Base-by-base conservation (phyloP, 805 yeast genomes). In the Suhomyces xylopsoci region DNA sequence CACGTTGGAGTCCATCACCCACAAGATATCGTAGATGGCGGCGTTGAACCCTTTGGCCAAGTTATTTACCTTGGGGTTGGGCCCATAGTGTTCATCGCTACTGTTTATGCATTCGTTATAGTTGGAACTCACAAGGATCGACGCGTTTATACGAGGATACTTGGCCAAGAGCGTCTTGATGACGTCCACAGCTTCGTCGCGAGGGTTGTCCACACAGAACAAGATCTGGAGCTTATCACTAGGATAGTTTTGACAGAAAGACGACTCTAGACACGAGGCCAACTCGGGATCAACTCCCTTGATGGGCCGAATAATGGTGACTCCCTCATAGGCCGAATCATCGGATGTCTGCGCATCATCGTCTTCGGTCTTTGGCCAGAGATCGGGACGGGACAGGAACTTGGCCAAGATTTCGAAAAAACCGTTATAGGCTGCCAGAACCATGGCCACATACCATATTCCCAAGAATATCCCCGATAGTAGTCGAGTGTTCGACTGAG, bases 11-110 rank as follows among this genome's bases (percentile, higher is more conserved):
- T 90, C 97, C 71, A 88, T 77, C 14, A 89, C 82, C 97, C 97
- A 90, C 10, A 91, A 58, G 17, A 87, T 79, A 62, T 90, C 96
- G 66, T 81, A 73, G 58, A 81, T 79, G 7, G 96, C 93, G 2
- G 67, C 67, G 40, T 72, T 66, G 62, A 85, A 89, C 5, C 96
- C 97, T 65, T 88, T 88, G n/a, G 90, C 84, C 45, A 90, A 71
- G 67, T 90, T 90, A 68, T 90, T 89, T 51, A 90, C 88, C 68
- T 90, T 90, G 6, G 97, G 97, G 61, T 90, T 90, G 5, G 96
- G 94, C 1, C 96, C 96, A 61, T 73, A 86, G 57, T 78, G 78
- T 34, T 68, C 69, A 45, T 83, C 87, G 7, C 69, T 62, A 12
- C 40, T 41, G 28, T 53, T 55, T 7, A 56, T 48, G 14, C n/a